Evolutionary conservation across 2,329 filamentous ascomycete genomes (phyloP), one percentile per base, ranked within the genome.

Genomic region (Mycogone perniciosa): DNA sequence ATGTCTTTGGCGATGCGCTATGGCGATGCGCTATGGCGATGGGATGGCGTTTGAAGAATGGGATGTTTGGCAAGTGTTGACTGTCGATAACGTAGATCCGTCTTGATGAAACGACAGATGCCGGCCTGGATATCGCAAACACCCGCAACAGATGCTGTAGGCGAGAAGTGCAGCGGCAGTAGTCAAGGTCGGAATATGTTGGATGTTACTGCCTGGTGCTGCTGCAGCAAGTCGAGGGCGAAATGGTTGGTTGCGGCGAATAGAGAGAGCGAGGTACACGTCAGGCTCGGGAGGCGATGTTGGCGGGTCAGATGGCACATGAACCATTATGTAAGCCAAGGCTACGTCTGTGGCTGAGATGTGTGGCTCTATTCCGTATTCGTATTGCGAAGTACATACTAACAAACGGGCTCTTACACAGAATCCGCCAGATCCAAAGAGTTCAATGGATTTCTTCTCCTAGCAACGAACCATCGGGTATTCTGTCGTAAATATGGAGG

Each of bases 1-100:
- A 52, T 52, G 57, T 58, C 57, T 58, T 58, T 60, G 58, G 56
- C 42, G 39, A 51, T 59, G 60, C 53, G 55, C 60, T 57, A 56
- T 54, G 33, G 43, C 35, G 45, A 34, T 27, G 6, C n/a, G n/a
- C 60, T 57, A 56, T 54, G 33, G 43, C 35, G 45, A 34, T 27
- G 6, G 31, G 26, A 34, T 20, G 20, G 20, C 20, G 35, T 20
- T 6, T 9, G 10, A 41, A 46, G 38, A 46, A 31, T n/a, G 27
- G 35, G 41, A 29, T 26, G 46, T 38, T 41, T 40, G 34, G 40
- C 30, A 31, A 20, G 27, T 27, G n/a, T 9, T 4, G 41, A 9
- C 13, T 30, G 31, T 37, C 41, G 20, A 41, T 41, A 34, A 26
- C 30, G 50, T 41, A 38, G 42, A 20, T 20, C 20, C 20, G 20